Base-by-base conservation (phyloP, 2,329 filamentous ascomycete genomes). In the Zalaria obscura region DNA sequence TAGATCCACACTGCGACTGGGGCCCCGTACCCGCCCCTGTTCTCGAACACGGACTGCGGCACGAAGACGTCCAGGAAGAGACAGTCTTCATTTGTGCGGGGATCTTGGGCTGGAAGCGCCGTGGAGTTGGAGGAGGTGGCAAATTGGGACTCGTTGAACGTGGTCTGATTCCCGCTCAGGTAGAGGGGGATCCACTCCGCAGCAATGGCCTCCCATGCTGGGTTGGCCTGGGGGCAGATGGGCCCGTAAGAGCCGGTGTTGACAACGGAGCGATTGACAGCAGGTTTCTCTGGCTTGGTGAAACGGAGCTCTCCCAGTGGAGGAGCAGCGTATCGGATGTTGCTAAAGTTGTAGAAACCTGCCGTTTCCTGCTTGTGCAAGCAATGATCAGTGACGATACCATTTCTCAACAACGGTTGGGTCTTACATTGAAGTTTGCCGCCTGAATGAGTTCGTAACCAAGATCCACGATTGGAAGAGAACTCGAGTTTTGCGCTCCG, bases 251-350 rank as follows among this genome's bases (percentile, higher is more conserved):
- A 53, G 31, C 70, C 71, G 35, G 56, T 64, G 37, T 72, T 64
- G n/a, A 75, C 55, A 1, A 50, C 45, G 4, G 60, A 56, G 28
- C 69, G 61, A 48, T 72, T 65, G 36, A 55, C 48, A 5, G 55
- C 55, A 3, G 68, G 67, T 6, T 57, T 36, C 36, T 52, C 46
- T 3, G 73, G 71, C 27, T 65, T 63, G 11, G 60, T 60, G 47
- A 73, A 76, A 25, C 73, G 61, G 36, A 72, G 53, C 9, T 70
- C 50, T 6, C 68, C 71, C 2, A 69, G 46, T 1, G 73, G 72
- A 9, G 73, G 65, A 26, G 68, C 67, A 4, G 70, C 73, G 53
- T 69, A 76, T 35, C 72, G 65, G 46, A 76, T 73, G 48, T 76
- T 74, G 40, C 58, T 66, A 56, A 76, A 76, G 45, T 68, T 70